Base-by-base conservation (phyloP, 495 filamentous ascomycete species). In the Trichoderma reesei region DNA sequence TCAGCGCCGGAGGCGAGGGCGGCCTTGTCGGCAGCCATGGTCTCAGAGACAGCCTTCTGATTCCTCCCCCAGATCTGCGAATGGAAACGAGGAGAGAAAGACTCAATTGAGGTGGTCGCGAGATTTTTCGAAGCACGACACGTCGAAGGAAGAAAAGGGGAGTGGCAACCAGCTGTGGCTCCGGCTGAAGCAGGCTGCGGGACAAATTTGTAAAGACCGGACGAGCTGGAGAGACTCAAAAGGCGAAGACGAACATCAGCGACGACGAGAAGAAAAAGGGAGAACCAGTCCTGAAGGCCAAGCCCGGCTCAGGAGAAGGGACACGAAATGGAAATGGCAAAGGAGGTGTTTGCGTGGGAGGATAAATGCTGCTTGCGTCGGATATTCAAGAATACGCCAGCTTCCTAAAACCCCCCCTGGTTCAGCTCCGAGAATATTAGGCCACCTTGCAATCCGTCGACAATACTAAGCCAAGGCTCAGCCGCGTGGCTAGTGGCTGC, bases 1-100 rank as follows among this genome's bases (percentile, higher is more conserved):
- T 88, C 83, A 64, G 84, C 80, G 70, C 90, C 91, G 44, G 90
- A 89, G 65, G 83, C 85, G 68, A 83, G 71, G 67, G 72, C 74
- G 67, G 77, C 79, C 72, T 78, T 79, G 60, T 79, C 73, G 61
- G 74, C 70, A 65, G 80, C 79, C 82, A 85, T 86, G 68, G 61
- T 67, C 63, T 46, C 42, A 11, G 39, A 31, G 46, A 18, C 13
- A 44, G 41, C 36, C 60, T 46, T 62, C 37, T 42, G 61, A 16
- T 46, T 26, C 26, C 31, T 13, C 63, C 10, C 37, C 39, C 8
- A 42, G 56, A 42, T 2, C n/a, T 6, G 33, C 62, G 34, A 38
- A 39, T 31, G 26, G 51, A 56, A 46, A 18, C 14, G 31, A n/a
- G 42, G 42, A 63, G 31, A n/a, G 42, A 62, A 63, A 51, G 16